Evolutionary conservation across 139 green algal species (phyloP), one percentile per base, ranked within the genome.

Genomic region (Zygnema cylindricum): DNA sequence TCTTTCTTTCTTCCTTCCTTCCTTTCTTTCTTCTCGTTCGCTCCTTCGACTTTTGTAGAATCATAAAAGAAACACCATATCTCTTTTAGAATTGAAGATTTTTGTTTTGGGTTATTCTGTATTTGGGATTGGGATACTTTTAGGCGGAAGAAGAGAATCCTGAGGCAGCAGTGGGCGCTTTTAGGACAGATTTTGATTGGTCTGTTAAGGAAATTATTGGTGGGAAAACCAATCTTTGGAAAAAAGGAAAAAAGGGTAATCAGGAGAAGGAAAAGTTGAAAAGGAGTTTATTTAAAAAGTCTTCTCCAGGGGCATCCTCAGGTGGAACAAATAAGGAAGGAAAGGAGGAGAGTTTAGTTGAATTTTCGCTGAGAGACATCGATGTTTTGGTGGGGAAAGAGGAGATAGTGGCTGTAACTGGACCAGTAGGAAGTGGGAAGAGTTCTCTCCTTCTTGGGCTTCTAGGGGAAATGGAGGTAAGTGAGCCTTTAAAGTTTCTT

Each of bases 391-490:
- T 88, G 23, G 30, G 30, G 36, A 84, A 33, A 54, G 54, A 76
- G 38, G 83, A 84, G 1, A 84, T 63, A 7, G 93, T 95, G 38
- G 93, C 92, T 35, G 36, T 90, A 3, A 81, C 16, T 30, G 88
- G 88, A 43, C 35, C 36, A 23, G 86, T 93, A 32, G 91, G 90
- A 69, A 84, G 42, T 23, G 91, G 91, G 69, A 93, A 93, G 77
- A 91, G 41, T 39, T 92, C 82, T n/a, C 79, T 93, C 16, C 76
- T 93, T 2, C 32, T 36, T 36, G 91, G 90, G 2, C 36, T 92
- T 32, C 71, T 92, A 0, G 85, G 77, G 21, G 85, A 92, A 54
- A 91, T 91, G 85, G 40, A 88, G 83, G 83, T 88, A 38, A 32
- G 49, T 23, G 38, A n/a, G n/a, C n/a, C n/a, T n/a, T n/a, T n/a